Evolutionary conservation across 2,329 filamentous ascomycete genomes (phyloP).

Genomic region (Cyphellophora attinorum): DNA sequence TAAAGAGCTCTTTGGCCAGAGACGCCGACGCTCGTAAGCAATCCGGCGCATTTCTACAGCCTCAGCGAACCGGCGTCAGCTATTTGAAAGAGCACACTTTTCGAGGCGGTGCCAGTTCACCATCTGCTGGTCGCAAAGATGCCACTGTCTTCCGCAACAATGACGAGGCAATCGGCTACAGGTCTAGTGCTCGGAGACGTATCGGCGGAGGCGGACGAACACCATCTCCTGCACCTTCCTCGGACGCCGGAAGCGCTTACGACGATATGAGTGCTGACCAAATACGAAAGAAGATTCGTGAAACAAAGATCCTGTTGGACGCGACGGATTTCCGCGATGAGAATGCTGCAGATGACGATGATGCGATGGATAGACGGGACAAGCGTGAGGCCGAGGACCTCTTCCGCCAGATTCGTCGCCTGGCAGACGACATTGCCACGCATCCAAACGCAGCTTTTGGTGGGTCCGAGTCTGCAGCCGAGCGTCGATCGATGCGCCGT

Average conservation of each 20-base stretch:
- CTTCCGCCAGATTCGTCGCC: conserved; percentile 79
- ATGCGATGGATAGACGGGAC: conserved; percentile 81
- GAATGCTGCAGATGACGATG: conserved; percentile 79
- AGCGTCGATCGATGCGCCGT: conserved; percentile 74
- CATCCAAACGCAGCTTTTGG: conserved; percentile 69
- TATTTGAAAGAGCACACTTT: conserved; percentile 96
- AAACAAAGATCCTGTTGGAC: conserved; percentile 89
- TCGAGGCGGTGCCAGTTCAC: conserved; percentile 51
- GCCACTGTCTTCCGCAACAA: conserved; percentile 96
- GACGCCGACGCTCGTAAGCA: conserved; percentile 86
- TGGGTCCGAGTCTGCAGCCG: conserved; percentile 74
- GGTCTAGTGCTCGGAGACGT: conserved; percentile 83
- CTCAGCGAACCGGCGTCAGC: conserved; percentile 95
- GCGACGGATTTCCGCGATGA: conserved; percentile 96
- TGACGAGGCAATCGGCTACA: conserved; percentile 83
- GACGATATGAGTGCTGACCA: conserved; percentile 84
- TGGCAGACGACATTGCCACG: conserved; percentile 89
- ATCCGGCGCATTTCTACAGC: conserved; percentile 79
- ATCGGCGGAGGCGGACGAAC: conserved; percentile 61
- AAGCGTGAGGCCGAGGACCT: conserved; percentile 87
- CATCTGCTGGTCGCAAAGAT: conserved; percentile 66
- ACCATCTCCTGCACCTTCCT: conserved; percentile 70
- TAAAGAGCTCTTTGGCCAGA: conserved; percentile 80
- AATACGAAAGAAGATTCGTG: conserved; percentile 80
- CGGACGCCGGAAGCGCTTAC: conserved; percentile 53